Evolutionary conservation across 2,329 filamentous ascomycete genomes (phyloP).

Genomic region (Aureobasidium sp.): DNA sequence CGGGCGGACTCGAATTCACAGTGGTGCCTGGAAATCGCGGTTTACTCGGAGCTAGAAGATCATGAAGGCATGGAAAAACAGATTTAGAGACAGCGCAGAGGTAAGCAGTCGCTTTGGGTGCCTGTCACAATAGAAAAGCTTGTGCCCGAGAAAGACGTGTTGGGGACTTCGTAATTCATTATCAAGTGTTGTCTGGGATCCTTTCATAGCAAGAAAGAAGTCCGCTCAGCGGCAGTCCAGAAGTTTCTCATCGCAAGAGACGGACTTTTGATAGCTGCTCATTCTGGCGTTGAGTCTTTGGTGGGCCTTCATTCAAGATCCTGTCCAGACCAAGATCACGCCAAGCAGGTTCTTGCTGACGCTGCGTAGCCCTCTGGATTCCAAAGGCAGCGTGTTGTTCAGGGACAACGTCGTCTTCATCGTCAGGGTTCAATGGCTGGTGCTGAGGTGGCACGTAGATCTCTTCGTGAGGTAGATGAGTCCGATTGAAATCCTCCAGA

Average conservation of each 20-base stretch:
- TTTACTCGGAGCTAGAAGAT: not conserved
- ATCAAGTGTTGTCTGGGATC: not conserved
- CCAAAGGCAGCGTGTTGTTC: constrained; percentile 85
- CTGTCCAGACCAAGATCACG: constrained; percentile 68
- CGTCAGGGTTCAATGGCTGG: constrained; percentile 77
- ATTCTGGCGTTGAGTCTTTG: constrained; percentile 19
- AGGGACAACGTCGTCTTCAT: constrained; percentile 81
- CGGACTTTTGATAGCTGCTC: constrained; percentile 6
- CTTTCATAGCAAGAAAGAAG: not conserved
- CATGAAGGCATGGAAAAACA: not conserved
- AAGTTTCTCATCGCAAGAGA: not conserved
- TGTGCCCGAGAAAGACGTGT: not conserved
- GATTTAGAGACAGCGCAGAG: not conserved
- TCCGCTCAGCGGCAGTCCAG: not conserved
- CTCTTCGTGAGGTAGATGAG: constrained; percentile 52
- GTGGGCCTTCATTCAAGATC: constrained; percentile 60
- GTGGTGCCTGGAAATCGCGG: not conserved
- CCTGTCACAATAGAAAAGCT: not conserved
- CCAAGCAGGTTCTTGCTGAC: constrained; percentile 65
- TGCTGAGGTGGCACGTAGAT: constrained; percentile 75
- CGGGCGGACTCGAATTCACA: not conserved
- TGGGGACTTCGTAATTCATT: not conserved
- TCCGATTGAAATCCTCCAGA: constrained; percentile 54
- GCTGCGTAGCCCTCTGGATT: constrained; percentile 72
- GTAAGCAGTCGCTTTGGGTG: not conserved